These are phyloP conservation scores for Phytophthora sp. DNA, from an alignment of 352 stramenopile species.

Conservation along the genomic window DNA sequence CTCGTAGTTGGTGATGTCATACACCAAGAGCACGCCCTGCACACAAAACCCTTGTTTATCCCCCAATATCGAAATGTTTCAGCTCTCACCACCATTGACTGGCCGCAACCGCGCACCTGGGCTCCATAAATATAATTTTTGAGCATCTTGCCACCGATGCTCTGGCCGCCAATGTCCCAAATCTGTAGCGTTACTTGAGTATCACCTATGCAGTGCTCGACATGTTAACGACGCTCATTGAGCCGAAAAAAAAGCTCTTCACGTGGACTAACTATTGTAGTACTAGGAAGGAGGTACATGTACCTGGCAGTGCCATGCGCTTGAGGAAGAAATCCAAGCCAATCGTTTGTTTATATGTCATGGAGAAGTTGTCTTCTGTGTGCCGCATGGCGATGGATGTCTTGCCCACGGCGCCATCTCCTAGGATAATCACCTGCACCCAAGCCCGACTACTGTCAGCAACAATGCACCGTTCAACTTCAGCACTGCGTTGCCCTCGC, in stretches of 20 bases:
- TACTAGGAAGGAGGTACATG: too few relatives aligned
- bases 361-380: constrained; percentile 92
- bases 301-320: constrained; percentile 88
- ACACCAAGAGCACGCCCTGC: constrained; percentile 91
- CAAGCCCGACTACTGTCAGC: not conserved
- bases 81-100: not conserved
- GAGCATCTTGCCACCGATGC: constrained; percentile 85
- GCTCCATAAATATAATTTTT: constrained; percentile 96
- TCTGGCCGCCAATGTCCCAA: constrained; percentile 95
- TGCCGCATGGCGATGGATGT: constrained; percentile 95
- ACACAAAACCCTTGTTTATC: not conserved
- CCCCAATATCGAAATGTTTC: too few relatives aligned
- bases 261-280: too few relatives aligned
- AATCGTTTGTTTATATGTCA: constrained; percentile 96
- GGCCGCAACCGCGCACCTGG: constrained; percentile 67
- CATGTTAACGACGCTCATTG: not conserved
- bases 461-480: not conserved
- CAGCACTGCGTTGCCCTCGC: too few relatives aligned
- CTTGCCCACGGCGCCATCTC: constrained; percentile 94
- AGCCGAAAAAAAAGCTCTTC: not conserved
- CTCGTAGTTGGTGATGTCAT: constrained; percentile 97
- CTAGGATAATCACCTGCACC: constrained; percentile 92
- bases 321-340: constrained; percentile 97
- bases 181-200: constrained; percentile 93
- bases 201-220: constrained; percentile 56